phyloP scores from a whole-genome alignment of 169 alveolate species.

The Cryptosporidium parvum region DNA sequence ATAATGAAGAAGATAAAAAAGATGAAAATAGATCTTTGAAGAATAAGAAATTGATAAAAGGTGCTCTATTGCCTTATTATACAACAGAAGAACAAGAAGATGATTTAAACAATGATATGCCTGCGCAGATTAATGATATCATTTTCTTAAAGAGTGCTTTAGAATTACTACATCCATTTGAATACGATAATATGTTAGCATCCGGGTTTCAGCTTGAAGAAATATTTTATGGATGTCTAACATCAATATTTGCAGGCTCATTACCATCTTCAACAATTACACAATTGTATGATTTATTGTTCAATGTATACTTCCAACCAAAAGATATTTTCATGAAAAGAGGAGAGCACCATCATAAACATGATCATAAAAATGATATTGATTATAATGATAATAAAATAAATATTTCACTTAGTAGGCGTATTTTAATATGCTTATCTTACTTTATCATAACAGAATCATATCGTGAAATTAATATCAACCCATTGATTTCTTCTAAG shows the following conservation, averaged over 20 bases:
- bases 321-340: constrained; percentile 43
- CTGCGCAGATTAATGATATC: constrained; percentile 63
- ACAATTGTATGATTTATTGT: constrained; percentile 56
- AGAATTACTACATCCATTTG: constrained; percentile 67
- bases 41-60: constrained; percentile 47
- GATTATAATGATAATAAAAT: constrained; percentile 44
- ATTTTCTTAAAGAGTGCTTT: constrained; percentile 60
- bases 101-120: constrained; percentile 65
- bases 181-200: constrained; percentile 73
- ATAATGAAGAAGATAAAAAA: constrained; percentile 5
- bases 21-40: constrained; percentile 1
- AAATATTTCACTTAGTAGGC: constrained; percentile 51
- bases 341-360: neutral
- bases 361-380: neutral
- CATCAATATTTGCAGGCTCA: constrained; percentile 70
- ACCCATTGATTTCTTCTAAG: constrained; percentile 61
- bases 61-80: constrained; percentile 56
- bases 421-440: constrained; percentile 58
- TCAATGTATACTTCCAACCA: constrained; percentile 73
- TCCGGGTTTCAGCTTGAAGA: constrained; percentile 75
- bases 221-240: constrained; percentile 48
- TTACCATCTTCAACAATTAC: constrained; percentile 72
- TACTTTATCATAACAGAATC: constrained; percentile 68
- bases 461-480: constrained; percentile 74
- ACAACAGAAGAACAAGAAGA: constrained; percentile 67